Conservation (phyloP, 805 yeast species). For the Nakazawaea pomicola region DNA sequence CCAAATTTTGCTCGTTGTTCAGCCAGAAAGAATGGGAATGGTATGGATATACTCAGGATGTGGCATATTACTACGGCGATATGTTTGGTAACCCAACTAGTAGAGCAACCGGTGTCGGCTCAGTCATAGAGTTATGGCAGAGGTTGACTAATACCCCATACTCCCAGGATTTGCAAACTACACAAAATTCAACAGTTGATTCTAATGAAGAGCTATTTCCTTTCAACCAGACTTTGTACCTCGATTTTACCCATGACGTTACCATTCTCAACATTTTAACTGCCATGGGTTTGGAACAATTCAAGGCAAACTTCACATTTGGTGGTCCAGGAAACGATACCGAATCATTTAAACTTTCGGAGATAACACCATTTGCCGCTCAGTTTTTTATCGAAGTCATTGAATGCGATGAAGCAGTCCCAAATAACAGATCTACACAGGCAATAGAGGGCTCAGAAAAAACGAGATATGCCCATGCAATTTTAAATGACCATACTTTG, state of each 20-base stretch:
- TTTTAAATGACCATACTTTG: conserved; percentile 16
- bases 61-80: not conserved
- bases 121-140: conserved; percentile 4
- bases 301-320: conserved; percentile 5
- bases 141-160: conserved; percentile 6
- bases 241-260: conserved; percentile 11
- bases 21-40: conserved; percentile 32
- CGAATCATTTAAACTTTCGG: conserved; percentile 19
- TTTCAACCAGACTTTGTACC: conserved; percentile 3
- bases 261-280: conserved; percentile 5
- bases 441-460: conserved; percentile 4
- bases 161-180: not conserved
- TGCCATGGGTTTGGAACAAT: conserved; percentile 10
- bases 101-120: conserved; percentile 9
- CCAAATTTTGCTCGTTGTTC: conserved; percentile 35
- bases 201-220: conserved; percentile 8
- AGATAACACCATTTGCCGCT: conserved; percentile 37
- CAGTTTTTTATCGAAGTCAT: conserved; percentile 31
- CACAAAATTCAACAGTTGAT: conserved; percentile 11
- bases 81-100: conserved; percentile 8
- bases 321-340: conserved; percentile 14
- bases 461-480: conserved; percentile 14
- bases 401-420: conserved; percentile 23
- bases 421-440: conserved; percentile 11
- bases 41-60: conserved; percentile 10